Evolutionary conservation across 2,329 filamentous ascomycete genomes (phyloP), one percentile per base, ranked within the genome.

Genomic region (Aspergillus nomiae): DNA sequence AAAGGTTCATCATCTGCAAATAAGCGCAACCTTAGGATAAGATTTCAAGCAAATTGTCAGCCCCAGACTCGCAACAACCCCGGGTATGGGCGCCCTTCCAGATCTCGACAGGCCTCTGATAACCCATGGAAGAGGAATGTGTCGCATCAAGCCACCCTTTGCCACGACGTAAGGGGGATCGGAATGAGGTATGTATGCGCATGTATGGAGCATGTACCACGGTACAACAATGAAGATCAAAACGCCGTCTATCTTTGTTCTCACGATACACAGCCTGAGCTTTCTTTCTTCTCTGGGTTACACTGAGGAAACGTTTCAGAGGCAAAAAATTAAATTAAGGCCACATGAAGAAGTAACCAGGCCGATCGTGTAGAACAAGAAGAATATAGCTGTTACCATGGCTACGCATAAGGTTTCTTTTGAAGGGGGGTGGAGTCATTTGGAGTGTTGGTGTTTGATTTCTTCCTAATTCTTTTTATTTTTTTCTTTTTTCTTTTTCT

Each of bases 151-250:
- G 58, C 48, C 48, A 4, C 54, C 48, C 24, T 36, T 51, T 11
- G 58, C 48, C 58, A 59, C 58, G 19, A 45, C 11, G 58, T 26
- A 43, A 59, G 48, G 48, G 36, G 34, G 36, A 45, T 34, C 38
- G 46, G 46, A 54, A 26, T 38, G 45, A 46, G 9, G 43, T 11
- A 46, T 46, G 51, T 54, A 54, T 54, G 51, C 51, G 19, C 50
- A 53, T 19, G 56, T 50, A 59, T 51, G 32, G 16, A 48, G 3
- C 12, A 16, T 28, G 45, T 48, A 14, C 34, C 36, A 34, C 14
- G 34, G 46, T 53, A 28, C 48, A 51, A 51, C 48, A 53, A 41
- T 43, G 46, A 38, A 59, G 36, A 59, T 36, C 32, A 55, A 55
- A 21, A 2, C 43, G 38, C n/a, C 19, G 16, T 24, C 12, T 34